A percentile compares a stretch with the other conserved stretches of the same genome.
Evolutionary conservation across 2,329 filamentous ascomycete genomes (phyloP).

Genomic region (Epichloe elymi): DNA sequence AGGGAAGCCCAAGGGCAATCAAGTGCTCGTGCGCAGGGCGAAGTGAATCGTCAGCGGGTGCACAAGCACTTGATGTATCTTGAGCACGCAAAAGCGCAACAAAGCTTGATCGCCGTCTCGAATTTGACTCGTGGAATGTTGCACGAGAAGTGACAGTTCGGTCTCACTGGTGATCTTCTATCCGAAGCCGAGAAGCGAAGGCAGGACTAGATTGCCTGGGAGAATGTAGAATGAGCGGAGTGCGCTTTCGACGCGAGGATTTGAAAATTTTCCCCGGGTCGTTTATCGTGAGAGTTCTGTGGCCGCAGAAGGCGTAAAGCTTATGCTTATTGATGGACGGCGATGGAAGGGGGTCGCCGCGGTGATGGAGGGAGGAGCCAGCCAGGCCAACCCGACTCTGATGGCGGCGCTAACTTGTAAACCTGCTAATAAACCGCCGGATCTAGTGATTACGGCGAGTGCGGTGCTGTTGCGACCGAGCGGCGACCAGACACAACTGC

Average conservation of each 20-base stretch:
- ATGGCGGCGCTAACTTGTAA: too few species aligned
- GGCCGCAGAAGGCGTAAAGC: background rate
- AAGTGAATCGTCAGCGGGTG: background rate
- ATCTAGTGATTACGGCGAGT: background rate
- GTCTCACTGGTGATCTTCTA: background rate
- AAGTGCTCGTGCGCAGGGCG: background rate
- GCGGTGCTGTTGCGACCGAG: background rate
- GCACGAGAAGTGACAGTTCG: background rate
- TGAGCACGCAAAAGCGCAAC: background rate
- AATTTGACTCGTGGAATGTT: background rate
- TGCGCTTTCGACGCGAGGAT: too few species aligned
- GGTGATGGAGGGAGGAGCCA: slow-evolving; percentile 1
- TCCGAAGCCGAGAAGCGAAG: background rate
- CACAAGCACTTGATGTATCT: background rate
- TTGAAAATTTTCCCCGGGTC: background rate
- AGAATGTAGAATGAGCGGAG: background rate
- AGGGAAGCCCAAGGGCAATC: background rate
- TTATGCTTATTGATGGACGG: background rate
- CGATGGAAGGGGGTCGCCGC: slow-evolving; percentile 1
- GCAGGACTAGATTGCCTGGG: background rate
- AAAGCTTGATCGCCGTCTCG: background rate
- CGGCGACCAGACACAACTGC: background rate
- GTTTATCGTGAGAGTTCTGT: background rate
- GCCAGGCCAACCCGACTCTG: background rate
- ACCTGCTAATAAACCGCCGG: background rate